phyloP scores from a whole-genome alignment of 2,329 filamentous ascomycete genomes.

The Pseudogymnoascus sp. region DNA sequence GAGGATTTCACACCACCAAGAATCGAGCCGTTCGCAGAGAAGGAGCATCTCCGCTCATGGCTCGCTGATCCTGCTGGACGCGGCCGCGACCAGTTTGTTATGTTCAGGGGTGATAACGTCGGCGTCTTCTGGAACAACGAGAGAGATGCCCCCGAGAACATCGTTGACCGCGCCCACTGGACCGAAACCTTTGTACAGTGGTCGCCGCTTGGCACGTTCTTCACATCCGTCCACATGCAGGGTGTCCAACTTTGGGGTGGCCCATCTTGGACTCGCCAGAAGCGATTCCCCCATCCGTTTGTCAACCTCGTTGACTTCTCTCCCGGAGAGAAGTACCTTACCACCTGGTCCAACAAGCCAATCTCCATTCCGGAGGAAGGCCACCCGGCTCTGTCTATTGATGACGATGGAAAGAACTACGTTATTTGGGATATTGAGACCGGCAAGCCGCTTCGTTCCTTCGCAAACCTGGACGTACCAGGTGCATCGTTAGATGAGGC shows the following conservation, averaged over 20 bases:
- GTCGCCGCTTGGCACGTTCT: conserved; percentile 89
- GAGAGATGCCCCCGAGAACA: conserved; percentile 75
- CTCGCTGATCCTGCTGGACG: conserved; percentile 70
- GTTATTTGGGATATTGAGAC: conserved; percentile 97
- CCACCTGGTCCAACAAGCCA: conserved; percentile 92
- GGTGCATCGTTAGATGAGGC: conserved; percentile 51
- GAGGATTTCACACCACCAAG: conserved; percentile 79
- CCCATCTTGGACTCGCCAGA: conserved; percentile 77
- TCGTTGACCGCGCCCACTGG: conserved; percentile 92
- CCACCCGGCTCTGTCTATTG: conserved; percentile 72
- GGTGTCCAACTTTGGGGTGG: conserved; percentile 98
- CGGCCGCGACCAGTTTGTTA: conserved; percentile 89
- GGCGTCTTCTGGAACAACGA: conserved; percentile 99
- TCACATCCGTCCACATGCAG: conserved; percentile 90
- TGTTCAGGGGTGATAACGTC: conserved; percentile 86
- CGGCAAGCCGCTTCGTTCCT: conserved; percentile 81
- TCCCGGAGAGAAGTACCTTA: conserved; percentile 82
- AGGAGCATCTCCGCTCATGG: conserved; percentile 93
- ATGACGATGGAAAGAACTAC: conserved; percentile 99
- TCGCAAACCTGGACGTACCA: conserved; percentile 78
- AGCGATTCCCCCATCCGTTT: conserved; percentile 88
- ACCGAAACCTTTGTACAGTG: conserved; percentile 97
- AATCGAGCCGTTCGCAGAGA: conserved; percentile 78
- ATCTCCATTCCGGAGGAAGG: conserved; percentile 86
- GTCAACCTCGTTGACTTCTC: conserved; percentile 97